Evolutionary conservation across 306 rosid genomes (phyloP), one percentile per base, ranked within the genome.

Genomic region (Acacia confusa): DNA sequence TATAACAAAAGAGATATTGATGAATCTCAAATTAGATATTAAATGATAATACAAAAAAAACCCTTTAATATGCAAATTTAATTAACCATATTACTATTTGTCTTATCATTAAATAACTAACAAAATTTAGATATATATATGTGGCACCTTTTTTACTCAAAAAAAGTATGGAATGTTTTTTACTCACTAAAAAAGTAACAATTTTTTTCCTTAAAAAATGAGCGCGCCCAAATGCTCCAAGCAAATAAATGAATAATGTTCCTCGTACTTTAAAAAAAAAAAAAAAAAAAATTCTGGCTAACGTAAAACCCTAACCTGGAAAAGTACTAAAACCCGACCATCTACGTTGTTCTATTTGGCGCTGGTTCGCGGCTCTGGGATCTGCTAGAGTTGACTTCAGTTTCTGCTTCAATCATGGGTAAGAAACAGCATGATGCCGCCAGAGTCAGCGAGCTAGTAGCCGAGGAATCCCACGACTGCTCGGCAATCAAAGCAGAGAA

Each of bases 231-330:
- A 32, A 32, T 32, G 34, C 38, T 34, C 38, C 38, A 34, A 5
- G 40, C 40, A 36, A 36, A 36, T 36, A 36, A 36, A 36, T 36
- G 7, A 32, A 32, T 32, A 32, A 36, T 36, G 8, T 36, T 36
- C 5, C 40, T 36, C 40, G 40, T 36, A 36, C 40, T 36, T 36
- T 36, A 36, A 36, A 5, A 36, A 12, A 45, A 45, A 45, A 44
- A 52, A 19, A 12, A 70, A 36, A 36, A 5, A 36, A 12, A 45
- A 45, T 13, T 4, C 69, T 58, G 70, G 72, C 36, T 75, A 69
- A 71, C 86, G 75, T 88, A 90, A 92, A 92, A 87, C 94, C 97
- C 94, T 90, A 92, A 67, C 50, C 48, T 20, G 44, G 13, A 17
- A 40, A 74, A 43, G 8, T 22, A 69, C 74, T 40, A 83, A 82